Evolutionary conservation across 371 early-diverging fungal genomes (phyloP).

Genomic region (Rhizopus sp.): DNA sequence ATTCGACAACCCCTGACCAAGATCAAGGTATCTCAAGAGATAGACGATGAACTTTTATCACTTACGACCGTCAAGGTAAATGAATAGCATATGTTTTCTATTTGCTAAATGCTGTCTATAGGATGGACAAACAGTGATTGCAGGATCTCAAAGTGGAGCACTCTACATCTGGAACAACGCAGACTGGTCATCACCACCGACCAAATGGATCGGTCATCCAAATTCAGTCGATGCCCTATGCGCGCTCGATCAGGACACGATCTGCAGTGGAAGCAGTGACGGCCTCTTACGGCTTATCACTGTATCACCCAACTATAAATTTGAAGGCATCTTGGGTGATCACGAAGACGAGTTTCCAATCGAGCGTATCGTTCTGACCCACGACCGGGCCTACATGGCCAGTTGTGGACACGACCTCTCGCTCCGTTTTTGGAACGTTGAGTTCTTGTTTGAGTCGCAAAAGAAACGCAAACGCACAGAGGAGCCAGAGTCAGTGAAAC

Average conservation of each 20-base stretch:
- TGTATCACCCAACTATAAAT: conserved; percentile 27
- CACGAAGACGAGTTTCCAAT: conserved; percentile 85
- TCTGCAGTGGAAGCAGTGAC: conserved; percentile 91
- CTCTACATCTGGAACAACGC: conserved; percentile 76
- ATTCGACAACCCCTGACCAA: conserved; percentile 75
- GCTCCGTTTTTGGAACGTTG: conserved; percentile 85
- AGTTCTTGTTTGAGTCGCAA: conserved; percentile 7
- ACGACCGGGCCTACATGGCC: conserved; percentile 70
- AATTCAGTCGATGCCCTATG: conserved; percentile 81
- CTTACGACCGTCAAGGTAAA: conserved; percentile 70
- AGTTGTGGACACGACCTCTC: conserved; percentile 84
- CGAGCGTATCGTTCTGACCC: conserved; percentile 69
- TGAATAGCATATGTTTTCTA: background rate
- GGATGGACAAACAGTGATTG: conserved; percentile 78
- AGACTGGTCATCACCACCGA: conserved; percentile 73
- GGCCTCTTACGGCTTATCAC: conserved; percentile 70
- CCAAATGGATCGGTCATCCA: conserved; percentile 93
- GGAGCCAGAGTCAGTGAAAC: background rate
- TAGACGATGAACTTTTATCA: conserved; percentile 92
- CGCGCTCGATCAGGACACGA: conserved; percentile 78
- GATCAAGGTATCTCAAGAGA: conserved; percentile 81
- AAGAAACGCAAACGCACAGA: background rate
- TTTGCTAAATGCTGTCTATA: conserved; percentile 16
- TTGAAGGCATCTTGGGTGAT: conserved; percentile 85
- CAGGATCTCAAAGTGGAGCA: conserved; percentile 89